These are phyloP conservation scores for Hypoxylon sp. DNA, from an alignment of 2,329 filamentous ascomycete species.

Conservation along the genomic window DNA sequence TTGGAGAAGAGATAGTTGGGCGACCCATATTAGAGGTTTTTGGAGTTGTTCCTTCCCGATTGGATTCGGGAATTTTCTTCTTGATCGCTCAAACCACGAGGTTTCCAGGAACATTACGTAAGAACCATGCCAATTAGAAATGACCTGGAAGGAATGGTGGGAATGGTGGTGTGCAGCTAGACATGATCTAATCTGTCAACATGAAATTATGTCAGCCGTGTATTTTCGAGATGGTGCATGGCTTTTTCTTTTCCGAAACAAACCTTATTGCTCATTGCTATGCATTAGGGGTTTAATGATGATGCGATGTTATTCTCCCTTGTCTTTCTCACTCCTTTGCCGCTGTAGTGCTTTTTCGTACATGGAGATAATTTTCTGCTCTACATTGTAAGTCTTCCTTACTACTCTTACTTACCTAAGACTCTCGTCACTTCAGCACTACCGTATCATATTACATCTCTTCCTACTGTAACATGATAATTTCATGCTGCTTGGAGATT, in stretches of 20 bases:
- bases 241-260: constrained; percentile 12
- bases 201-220: constrained; percentile 14
- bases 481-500: constrained; percentile 18
- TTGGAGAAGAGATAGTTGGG: constrained; percentile 22
- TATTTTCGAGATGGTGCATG: not conserved
- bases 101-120: constrained; percentile 30
- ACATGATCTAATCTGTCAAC: too few species aligned
- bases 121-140: constrained; percentile 15
- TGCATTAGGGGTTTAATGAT: constrained; percentile 1
- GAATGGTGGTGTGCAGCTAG: constrained; percentile 2
- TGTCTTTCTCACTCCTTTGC: not conserved
- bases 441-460: too few species aligned
- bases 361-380: too few species aligned
- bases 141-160: constrained; percentile 1
- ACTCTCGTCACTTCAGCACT: too few species aligned
- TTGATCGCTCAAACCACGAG: constrained; percentile 27
- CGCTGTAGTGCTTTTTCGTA: too few species aligned
- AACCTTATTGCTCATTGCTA: constrained; percentile 21
- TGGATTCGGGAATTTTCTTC: constrained; percentile 35
- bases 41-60: constrained; percentile 34
- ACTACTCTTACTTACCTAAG: too few species aligned
- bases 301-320: constrained; percentile 1
- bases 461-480: constrained; percentile 21
- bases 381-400: too few species aligned
- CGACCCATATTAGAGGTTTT: constrained; percentile 22